Evolutionary conservation across 225 moss, liverwort and hornwort species (phyloP).

Genomic region (Lunularia cruciata): DNA sequence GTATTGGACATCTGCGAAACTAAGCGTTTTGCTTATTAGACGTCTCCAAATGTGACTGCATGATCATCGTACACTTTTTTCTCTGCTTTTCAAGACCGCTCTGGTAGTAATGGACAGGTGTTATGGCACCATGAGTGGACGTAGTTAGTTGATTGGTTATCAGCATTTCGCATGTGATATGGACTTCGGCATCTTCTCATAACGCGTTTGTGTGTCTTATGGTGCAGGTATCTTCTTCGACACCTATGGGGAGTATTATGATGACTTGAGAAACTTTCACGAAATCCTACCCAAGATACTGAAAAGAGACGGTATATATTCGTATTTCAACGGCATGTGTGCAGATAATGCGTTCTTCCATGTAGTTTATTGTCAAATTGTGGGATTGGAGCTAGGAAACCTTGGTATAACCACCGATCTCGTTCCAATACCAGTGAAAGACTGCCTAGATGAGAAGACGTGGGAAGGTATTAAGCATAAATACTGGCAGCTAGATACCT

Average conservation of each 20-base stretch:
- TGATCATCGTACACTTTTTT: too few relatives aligned
- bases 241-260: conserved; percentile 90
- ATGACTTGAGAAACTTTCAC: conserved; percentile 85
- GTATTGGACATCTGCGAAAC: too few relatives aligned
- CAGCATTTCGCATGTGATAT: too few relatives aligned
- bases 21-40: too few relatives aligned
- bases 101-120: too few relatives aligned
- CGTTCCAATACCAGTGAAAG: conserved; percentile 79
- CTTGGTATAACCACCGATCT: conserved; percentile 54
- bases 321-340: conserved; percentile 96
- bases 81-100: too few relatives aligned
- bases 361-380: conserved; percentile 91
- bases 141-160: too few relatives aligned
- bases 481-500: conserved; percentile 96
- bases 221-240: conserved; percentile 92
- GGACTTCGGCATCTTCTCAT: too few relatives aligned
- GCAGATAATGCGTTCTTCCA: conserved; percentile 97
- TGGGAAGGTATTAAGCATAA: conserved; percentile 81
- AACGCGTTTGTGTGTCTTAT: not conserved
- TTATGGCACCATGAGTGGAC: too few relatives aligned
- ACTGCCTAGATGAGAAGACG: conserved; percentile 84
- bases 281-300: conserved; percentile 72
- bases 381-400: conserved; percentile 61
- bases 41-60: too few relatives aligned
- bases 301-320: conserved; percentile 73